Percentiles rank a stretch among this genome's conserved stretches.
Evolutionary conservation across 2,329 filamentous ascomycete genomes (phyloP).

Genomic region (Phaeoacremonium minimum): DNA sequence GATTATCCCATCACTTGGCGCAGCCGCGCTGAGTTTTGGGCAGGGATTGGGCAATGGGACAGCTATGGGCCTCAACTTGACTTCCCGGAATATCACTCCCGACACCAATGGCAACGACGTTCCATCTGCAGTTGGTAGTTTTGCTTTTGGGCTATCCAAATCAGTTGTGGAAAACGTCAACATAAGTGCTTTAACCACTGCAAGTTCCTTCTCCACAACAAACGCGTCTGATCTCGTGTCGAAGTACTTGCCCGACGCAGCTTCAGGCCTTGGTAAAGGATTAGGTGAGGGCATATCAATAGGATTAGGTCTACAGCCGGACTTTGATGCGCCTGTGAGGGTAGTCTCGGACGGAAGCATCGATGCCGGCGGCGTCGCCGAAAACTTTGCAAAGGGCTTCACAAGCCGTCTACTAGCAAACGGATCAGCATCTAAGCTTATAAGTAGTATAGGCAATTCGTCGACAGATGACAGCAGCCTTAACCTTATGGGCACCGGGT

Average conservation of each 20-base stretch:
- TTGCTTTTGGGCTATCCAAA: conserved; percentile 16
- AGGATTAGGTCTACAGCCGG: conserved; percentile 21
- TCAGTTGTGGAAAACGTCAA: conserved; percentile 14
- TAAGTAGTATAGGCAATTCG: conserved; percentile 6
- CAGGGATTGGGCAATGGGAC: conserved; percentile 11
- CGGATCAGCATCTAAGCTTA: conserved; percentile 19
- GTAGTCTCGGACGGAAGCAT: conserved; percentile 13
- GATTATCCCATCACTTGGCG: conserved; percentile 5
- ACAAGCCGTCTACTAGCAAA: conserved; percentile 25
- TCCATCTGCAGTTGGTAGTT: conserved; percentile 11
- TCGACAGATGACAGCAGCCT: conserved; percentile 1
- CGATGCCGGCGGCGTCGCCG: conserved; percentile 16
- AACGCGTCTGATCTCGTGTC: conserved; percentile 7
- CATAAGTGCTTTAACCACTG: conserved; percentile 6
- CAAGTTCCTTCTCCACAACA: not conserved
- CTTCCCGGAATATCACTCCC: conserved; percentile 7
- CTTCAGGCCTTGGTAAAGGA: conserved; percentile 20
- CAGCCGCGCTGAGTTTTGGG: conserved; percentile 9
- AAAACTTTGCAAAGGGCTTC: conserved; percentile 20
- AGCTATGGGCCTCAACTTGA: conserved; percentile 11
- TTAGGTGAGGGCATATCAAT: conserved; percentile 18
- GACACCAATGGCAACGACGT: conserved; percentile 6
- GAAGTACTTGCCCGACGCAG: conserved; percentile 16
- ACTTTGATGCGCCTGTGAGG: conserved; percentile 10
- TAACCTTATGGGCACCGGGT: conserved; percentile 13